These are phyloP conservation scores for Diaporthe australafricana DNA, from an alignment of 2,329 filamentous ascomycete species.

Conservation along the genomic window DNA sequence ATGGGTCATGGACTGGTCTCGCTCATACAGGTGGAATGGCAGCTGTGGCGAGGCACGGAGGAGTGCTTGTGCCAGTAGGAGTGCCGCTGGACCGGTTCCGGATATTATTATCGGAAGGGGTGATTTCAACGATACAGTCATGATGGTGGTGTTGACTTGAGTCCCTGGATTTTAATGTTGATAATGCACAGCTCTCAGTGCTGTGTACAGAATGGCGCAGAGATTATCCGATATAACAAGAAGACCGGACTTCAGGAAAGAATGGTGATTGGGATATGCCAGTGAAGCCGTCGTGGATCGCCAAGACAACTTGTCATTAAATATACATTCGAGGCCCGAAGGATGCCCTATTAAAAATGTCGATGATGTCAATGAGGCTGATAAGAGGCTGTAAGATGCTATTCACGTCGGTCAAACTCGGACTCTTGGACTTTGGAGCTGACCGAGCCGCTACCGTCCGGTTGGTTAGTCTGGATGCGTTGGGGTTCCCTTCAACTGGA, in stretches of 20 bases:
- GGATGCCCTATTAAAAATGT: not conserved
- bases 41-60: not conserved
- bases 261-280: not conserved
- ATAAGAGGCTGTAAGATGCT: not conserved
- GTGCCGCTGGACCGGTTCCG: not conserved
- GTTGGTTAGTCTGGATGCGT: not conserved
- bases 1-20: not conserved
- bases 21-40: constrained; percentile 6
- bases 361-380: not conserved
- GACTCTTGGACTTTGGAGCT: not conserved
- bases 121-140: not conserved
- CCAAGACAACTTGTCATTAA: not conserved
- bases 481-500: not conserved
- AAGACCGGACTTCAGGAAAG: no score
- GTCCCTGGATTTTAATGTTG: no score
- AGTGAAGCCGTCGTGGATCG: not conserved
- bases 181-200: not conserved
- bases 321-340: no score
- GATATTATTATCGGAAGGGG: constrained; percentile 6
- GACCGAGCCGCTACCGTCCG: not conserved
- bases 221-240: no score
- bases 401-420: constrained; percentile 3
- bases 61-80: not conserved
- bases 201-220: not conserved
- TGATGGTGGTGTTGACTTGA: not conserved